phyloP scores from a whole-genome alignment of 129 eudicot genomes.

The Saussurea involucrata region DNA sequence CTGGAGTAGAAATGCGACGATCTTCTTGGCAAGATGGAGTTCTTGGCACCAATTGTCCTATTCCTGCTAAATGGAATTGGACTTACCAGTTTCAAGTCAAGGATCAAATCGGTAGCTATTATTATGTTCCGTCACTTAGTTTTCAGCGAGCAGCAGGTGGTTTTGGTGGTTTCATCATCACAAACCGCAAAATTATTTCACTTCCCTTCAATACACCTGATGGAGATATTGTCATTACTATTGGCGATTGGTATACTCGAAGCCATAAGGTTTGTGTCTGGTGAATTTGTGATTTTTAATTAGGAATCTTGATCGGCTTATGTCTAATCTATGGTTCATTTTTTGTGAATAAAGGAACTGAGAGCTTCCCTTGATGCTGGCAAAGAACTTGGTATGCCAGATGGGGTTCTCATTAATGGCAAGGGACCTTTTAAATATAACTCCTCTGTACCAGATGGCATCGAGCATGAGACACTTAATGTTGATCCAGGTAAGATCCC shows the following conservation, averaged over 20 bases:
- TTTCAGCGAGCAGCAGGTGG: constrained; percentile 95
- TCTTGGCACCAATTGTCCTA: constrained; percentile 89
- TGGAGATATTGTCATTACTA: constrained; percentile 70
- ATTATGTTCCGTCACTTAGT: constrained; percentile 75
- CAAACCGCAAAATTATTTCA: constrained; percentile 51
- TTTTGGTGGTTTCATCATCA: constrained; percentile 68
- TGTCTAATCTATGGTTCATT: not conserved
- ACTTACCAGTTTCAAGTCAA: constrained; percentile 92
- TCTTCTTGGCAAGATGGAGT: constrained; percentile 98
- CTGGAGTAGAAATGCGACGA: constrained; percentile 89
- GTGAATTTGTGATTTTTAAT: not conserved
- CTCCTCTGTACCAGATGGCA: constrained; percentile 73
- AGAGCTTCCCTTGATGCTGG: constrained; percentile 67
- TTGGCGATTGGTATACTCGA: constrained; percentile 92
- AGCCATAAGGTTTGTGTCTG: constrained; percentile 58
- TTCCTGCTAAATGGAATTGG: constrained; percentile 80
- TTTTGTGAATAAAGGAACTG: constrained; percentile 43
- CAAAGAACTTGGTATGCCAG: constrained; percentile 87
- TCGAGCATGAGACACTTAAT: constrained; percentile 66
- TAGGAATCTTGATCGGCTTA: not conserved
- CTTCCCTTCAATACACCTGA: constrained; percentile 76
- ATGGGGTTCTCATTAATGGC: constrained; percentile 95
- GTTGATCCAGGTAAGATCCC: constrained; percentile 79
- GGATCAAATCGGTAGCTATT: constrained; percentile 95
- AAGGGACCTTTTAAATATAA: constrained; percentile 91